phyloP scores from a whole-genome alignment of 768 basidiomycete genomes.

The Leccinum ochraceum region DNA sequence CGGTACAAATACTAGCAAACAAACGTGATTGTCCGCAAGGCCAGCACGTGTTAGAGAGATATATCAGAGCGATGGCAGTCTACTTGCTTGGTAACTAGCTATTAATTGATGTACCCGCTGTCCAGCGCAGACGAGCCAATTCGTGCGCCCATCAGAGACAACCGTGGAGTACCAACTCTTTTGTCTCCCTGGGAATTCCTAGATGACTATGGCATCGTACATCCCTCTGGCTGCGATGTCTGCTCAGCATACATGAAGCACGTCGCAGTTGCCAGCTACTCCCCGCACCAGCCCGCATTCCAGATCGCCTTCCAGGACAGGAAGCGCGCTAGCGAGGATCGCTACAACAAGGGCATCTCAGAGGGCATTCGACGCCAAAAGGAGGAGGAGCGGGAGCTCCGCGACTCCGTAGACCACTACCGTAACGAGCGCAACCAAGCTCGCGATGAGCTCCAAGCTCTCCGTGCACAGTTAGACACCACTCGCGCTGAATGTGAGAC shows the following conservation, averaged over 20 bases:
- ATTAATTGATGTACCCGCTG: slow-evolving; percentile 30
- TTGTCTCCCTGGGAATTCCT: slow-evolving; percentile 42
- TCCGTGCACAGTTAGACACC: slow-evolving; percentile 37
- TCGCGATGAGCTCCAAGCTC: slow-evolving; percentile 32
- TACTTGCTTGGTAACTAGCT: no score
- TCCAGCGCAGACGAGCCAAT: slow-evolving; percentile 35
- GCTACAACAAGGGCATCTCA: slow-evolving; percentile 40
- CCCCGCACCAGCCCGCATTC: slow-evolving; percentile 38
- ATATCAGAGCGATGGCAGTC: slow-evolving; percentile 27
- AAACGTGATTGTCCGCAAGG: slow-evolving; percentile 30
- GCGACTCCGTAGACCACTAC: slow-evolving; percentile 36
- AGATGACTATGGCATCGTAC: slow-evolving; percentile 41
- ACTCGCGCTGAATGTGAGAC: slow-evolving; percentile 35
- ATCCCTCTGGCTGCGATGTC: slow-evolving; percentile 39
- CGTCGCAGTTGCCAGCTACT: slow-evolving; percentile 41
- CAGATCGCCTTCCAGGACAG: slow-evolving; percentile 42
- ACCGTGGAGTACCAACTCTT: slow-evolving; percentile 34
- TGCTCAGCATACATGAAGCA: slow-evolving; percentile 43
- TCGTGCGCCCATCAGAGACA: slow-evolving; percentile 30
- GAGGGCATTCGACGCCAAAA: slow-evolving; percentile 44
- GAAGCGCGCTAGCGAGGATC: slow-evolving; percentile 39
- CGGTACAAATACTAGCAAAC: slow-evolving; percentile 22
- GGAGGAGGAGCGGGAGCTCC: slow-evolving; percentile 37
- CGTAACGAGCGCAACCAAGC: slow-evolving; percentile 39
- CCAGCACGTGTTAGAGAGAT: slow-evolving; percentile 28